Evolutionary conservation across 108 stramenopile species (phyloP).

Genomic region (Conticribra guillardii): DNA sequence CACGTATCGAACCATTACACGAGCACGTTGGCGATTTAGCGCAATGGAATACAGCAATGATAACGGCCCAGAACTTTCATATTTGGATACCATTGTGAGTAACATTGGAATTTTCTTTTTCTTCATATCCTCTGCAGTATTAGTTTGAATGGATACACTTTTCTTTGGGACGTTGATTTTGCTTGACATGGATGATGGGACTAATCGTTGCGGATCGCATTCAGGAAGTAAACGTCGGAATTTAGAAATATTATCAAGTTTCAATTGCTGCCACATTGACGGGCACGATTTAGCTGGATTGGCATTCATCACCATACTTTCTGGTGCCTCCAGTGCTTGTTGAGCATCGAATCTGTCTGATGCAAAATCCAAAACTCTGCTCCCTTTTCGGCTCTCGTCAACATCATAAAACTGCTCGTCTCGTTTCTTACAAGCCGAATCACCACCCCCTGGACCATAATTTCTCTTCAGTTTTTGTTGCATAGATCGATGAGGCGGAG

Average conservation of each 20-base stretch:
- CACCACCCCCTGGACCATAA: neutral
- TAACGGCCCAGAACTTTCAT: slow-evolving; percentile 63
- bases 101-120: slow-evolving; percentile 45
- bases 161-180: slow-evolving; percentile 8
- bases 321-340: slow-evolving; percentile 50
- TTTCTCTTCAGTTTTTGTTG: no score
- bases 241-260: slow-evolving; percentile 61
- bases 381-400: slow-evolving; percentile 38
- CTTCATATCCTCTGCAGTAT: slow-evolving; percentile 5
- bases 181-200: slow-evolving; percentile 26
- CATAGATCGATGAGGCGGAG: slow-evolving; percentile 31
- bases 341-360: slow-evolving; percentile 67
- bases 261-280: neutral
- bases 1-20: slow-evolving; percentile 75
- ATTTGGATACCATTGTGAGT: slow-evolving; percentile 44
- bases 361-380: slow-evolving; percentile 64
- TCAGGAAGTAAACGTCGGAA: slow-evolving; percentile 48
- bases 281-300: slow-evolving; percentile 50
- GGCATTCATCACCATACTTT: slow-evolving; percentile 24
- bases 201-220: slow-evolving; percentile 54
- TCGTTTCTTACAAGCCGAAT: slow-evolving; percentile 17
- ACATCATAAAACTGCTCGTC: slow-evolving; percentile 64
- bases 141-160: slow-evolving; percentile 10
- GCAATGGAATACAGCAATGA: slow-evolving; percentile 60
- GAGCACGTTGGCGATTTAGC: slow-evolving; percentile 52